Evolutionary conservation across 2,329 filamentous ascomycete genomes (phyloP).

Genomic region (Passalora sequoiae): DNA sequence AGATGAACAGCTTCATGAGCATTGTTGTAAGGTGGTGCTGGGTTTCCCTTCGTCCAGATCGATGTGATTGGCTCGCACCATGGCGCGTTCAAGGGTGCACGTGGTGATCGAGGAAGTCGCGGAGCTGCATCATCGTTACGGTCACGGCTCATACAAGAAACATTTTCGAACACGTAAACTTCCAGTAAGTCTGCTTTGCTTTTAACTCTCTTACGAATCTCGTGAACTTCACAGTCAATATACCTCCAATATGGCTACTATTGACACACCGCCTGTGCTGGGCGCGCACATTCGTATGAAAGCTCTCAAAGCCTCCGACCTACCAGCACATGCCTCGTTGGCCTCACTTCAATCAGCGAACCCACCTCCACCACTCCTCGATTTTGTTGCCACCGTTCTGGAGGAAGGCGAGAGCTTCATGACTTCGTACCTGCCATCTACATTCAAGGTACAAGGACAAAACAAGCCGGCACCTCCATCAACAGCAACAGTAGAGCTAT

Average conservation of each 20-base stretch:
- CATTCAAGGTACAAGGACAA: slow-evolving; percentile 50
- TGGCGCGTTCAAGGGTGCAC: slow-evolving; percentile 1
- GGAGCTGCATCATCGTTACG: slow-evolving; percentile 5
- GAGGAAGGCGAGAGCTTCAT: slow-evolving; percentile 58
- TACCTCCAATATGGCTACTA: slow-evolving; percentile 1
- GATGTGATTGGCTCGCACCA: slow-evolving; percentile 1
- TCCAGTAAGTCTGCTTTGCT: no score
- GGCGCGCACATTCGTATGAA: slow-evolving; percentile 33
- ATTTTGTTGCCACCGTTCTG: slow-evolving; percentile 52
- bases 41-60: neutral
- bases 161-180: neutral
- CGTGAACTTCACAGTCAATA: no score
- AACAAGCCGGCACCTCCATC: slow-evolving; percentile 48
- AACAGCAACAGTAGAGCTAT: slow-evolving; percentile 50
- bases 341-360: slow-evolving; percentile 31
- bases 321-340: slow-evolving; percentile 34
- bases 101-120: neutral
- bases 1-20: no score
- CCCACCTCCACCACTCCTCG: slow-evolving; percentile 42
- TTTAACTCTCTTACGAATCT: no score
- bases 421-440: slow-evolving; percentile 48
- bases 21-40: no score
- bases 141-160: neutral
- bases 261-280: slow-evolving; percentile 3
- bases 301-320: slow-evolving; percentile 26